Conservation (phyloP, 1,139 yeast species). For the Sugiyamaella castrensis region DNA sequence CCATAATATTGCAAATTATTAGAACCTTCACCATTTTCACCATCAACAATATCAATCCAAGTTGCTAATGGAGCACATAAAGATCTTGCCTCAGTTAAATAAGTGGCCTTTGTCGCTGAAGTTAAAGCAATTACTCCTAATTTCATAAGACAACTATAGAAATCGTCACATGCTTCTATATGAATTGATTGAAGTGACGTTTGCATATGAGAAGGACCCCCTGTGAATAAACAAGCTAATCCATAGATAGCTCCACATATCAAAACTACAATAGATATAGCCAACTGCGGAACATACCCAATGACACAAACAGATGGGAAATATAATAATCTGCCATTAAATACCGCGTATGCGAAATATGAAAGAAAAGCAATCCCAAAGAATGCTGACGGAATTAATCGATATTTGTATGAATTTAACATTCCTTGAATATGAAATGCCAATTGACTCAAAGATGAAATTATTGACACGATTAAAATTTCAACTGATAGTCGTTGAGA, state of each 20-base stretch:
- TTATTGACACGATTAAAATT: constrained; percentile 49
- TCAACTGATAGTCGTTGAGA: constrained; percentile 52
- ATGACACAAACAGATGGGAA: constrained; percentile 56
- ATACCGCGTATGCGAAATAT: constrained; percentile 44
- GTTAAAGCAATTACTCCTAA: constrained; percentile 62
- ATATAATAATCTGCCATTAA: constrained; percentile 41
- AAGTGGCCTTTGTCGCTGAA: constrained; percentile 64
- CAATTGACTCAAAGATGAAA: constrained; percentile 54
- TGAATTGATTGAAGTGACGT: constrained; percentile 34
- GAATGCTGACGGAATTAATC: constrained; percentile 60
- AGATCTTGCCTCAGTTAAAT: constrained; percentile 57
- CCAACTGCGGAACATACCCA: constrained; percentile 61
- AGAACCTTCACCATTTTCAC: not conserved
- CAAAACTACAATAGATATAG: constrained; percentile 49
- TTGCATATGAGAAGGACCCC: constrained; percentile 49
- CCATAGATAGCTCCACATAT: constrained; percentile 52
- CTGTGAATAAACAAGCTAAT: constrained; percentile 54
- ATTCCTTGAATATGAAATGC: constrained; percentile 58
- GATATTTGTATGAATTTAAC: constrained; percentile 49
- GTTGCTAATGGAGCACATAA: constrained; percentile 51
- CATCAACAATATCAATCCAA: constrained; percentile 49
- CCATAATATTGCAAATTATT: not conserved
- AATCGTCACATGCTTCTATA: constrained; percentile 55
- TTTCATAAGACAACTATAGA: constrained; percentile 58
- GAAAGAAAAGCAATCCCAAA: constrained; percentile 51